Evolutionary conservation across 257 asterid genomes (phyloP), one percentile per base, ranked within the genome.

Genomic region (Solanum ahanhuiri): DNA sequence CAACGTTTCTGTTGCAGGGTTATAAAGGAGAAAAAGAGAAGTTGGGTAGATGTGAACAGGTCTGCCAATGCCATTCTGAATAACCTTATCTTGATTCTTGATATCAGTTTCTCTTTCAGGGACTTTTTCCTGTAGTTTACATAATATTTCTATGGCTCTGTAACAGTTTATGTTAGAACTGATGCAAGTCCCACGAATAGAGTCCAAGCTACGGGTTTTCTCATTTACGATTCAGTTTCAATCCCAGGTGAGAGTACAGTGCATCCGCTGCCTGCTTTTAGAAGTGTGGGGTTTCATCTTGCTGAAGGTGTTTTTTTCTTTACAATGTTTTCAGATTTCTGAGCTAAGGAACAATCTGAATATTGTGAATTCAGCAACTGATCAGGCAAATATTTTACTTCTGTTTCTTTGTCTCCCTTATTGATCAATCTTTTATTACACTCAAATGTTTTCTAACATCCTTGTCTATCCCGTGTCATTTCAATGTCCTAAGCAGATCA

Each of bases 1-100:
- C 33, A 4, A 48, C 35, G 17, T 39, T 84, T 85, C 67, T 79
- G 86, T 90, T 90, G 45, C 95, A 96, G 99, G 93, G 91, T 88
- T 96, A 94, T 91, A 92, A 88, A 3, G 97, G 94, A 39, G 98
- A 94, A 90, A 89, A 87, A 88, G 98, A 94, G 86, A 95, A 90
- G 87, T 93, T 96, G 41, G 99, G 99, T 88, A 96, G 91, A 89
- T 96, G 99, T 66, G 99, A 96, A 85, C 97, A 93, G 98, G 98
- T 93, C 58, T 64, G 87, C 45, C 11, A 20, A 3, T 67, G 22
- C 25, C 51, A 30, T 85, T 48, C 10, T 70, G 15, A 79, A 25
- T 79, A 79, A 45, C 64, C 66, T 79, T 25, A 45, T 25, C 25
- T 79, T 43, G 83, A 14, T 45, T 79, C 66, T 79, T 43, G 83